Conservation (phyloP, 345 rosid genomes). For the Eucalyptus pauciflora region DNA sequence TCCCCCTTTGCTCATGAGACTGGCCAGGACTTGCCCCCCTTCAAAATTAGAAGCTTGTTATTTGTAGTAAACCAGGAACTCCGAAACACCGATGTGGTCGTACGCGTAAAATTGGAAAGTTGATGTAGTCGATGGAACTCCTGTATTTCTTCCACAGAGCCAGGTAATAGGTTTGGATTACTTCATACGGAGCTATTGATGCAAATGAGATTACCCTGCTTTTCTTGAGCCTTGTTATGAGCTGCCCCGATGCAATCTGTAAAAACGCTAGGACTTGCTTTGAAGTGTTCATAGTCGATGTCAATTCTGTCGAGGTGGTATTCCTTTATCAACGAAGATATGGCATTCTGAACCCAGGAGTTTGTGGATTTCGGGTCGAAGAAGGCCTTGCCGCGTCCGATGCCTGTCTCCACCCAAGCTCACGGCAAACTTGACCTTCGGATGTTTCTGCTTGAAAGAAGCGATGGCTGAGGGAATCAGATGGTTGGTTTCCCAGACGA, state of each 20-base stretch:
- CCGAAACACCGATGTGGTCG: conserved; percentile 8
- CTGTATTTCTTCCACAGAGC: conserved; percentile 36
- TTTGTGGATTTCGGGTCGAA: conserved; percentile 15
- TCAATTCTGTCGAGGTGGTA: conserved; percentile 25
- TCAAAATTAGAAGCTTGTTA: conserved; percentile 11
- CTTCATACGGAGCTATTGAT: conserved; percentile 34
- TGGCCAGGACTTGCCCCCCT: conserved; percentile 8
- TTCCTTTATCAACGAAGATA: conserved; percentile 18
- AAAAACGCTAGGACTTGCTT: conserved; percentile 13
- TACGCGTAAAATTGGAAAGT: conserved; percentile 40
- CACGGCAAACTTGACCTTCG: conserved; percentile 20
- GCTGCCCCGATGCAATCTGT: conserved; percentile 21
- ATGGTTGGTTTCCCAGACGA: conserved; percentile 21
- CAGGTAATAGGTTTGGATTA: conserved; percentile 22
- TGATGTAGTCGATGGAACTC: conserved; percentile 19
- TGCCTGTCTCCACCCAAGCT: conserved; percentile 26
- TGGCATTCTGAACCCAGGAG: conserved; percentile 27
- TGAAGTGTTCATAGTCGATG: conserved; percentile 30
- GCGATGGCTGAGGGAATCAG: conserved; percentile 19
- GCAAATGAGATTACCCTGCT: conserved; percentile 14
- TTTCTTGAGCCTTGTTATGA: conserved; percentile 12
- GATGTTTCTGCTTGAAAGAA: conserved; percentile 6
- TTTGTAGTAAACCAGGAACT: conserved; percentile 15
- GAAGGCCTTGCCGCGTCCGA: neutral
- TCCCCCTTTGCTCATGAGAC: conserved; percentile 6